Evolutionary conservation across 352 stramenopile species (phyloP).

Genomic region (Peronospora farinosa): DNA sequence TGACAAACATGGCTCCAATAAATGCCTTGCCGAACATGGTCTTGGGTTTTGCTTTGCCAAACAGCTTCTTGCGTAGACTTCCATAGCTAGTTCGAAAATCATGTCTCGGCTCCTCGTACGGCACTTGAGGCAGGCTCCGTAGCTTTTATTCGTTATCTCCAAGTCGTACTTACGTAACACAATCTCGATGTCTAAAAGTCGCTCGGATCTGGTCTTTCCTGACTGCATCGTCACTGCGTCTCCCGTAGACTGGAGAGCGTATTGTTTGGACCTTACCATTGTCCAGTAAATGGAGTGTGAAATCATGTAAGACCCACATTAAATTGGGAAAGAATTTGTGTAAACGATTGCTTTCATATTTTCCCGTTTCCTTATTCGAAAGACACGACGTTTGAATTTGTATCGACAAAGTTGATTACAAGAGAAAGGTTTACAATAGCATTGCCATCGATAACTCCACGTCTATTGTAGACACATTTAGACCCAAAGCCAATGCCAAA

Average conservation of each 20-base stretch:
- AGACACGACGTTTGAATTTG: conserved; percentile 71
- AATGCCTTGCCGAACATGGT: too few relatives aligned
- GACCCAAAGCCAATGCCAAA: conserved; percentile 83
- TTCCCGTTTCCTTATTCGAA: conserved; percentile 21
- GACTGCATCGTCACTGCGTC: conserved; percentile 70
- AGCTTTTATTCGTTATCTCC: conserved; percentile 84
- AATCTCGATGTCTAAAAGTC: conserved; percentile 82
- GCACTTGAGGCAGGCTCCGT: conserved; percentile 54
- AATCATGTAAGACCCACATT: conserved; percentile 88
- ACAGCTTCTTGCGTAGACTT: conserved; percentile 54
- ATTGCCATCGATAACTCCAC: conserved; percentile 85
- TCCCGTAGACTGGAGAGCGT: conserved; percentile 75
- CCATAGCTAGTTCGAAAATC: conserved; percentile 80
- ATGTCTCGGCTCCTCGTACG: conserved; percentile 66
- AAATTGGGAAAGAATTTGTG: conserved; percentile 86
- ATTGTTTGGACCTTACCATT: conserved; percentile 84
- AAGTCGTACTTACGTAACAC: conserved; percentile 84
- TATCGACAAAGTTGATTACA: conserved; percentile 87
- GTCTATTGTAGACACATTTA: conserved; percentile 89
- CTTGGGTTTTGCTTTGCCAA: conserved; percentile 80
- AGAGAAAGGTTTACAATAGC: conserved; percentile 87
- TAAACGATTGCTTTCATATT: conserved; percentile 28
- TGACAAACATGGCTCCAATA: conserved; percentile 85
- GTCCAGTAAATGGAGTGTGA: conserved; percentile 81
- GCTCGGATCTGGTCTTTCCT: conserved; percentile 78